Evolutionary conservation across 306 rosid genomes (phyloP).

Genomic region (Acacia acuminata): DNA sequence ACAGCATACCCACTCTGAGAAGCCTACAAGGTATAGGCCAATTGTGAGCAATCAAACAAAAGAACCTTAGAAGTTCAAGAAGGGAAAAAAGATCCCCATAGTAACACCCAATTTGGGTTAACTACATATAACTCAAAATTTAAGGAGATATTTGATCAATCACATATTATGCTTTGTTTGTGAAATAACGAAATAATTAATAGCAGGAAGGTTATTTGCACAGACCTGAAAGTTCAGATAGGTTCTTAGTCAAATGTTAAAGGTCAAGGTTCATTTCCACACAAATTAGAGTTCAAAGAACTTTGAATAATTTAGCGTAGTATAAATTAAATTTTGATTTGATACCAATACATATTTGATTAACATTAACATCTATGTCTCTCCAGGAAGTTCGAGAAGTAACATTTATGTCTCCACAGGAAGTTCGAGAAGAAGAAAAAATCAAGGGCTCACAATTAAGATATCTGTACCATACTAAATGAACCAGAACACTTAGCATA

Average conservation of each 20-base stretch:
- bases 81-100: not conserved
- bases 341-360: not conserved
- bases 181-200: not conserved
- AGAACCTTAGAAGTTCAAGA: not conserved
- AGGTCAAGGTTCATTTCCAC: not conserved
- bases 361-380: not conserved
- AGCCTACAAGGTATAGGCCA: constrained; percentile 51
- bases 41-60: constrained; percentile 21
- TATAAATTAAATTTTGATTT: not conserved
- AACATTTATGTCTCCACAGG: not conserved
- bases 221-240: not conserved
- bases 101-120: not conserved
- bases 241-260: not conserved
- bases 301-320: not conserved
- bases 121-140: not conserved
- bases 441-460: constrained; percentile 4
- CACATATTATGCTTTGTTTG: not conserved
- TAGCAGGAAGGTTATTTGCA: not conserved
- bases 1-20: constrained; percentile 96
- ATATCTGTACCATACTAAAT: not conserved
- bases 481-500: constrained; percentile 28
- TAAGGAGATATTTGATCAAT: not conserved
- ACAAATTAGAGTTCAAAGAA: not conserved
- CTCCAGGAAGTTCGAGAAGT: not conserved
- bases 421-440: not conserved